Evolutionary conservation across 1,139 yeast species (phyloP).

Genomic region (Taphrina sp.): DNA sequence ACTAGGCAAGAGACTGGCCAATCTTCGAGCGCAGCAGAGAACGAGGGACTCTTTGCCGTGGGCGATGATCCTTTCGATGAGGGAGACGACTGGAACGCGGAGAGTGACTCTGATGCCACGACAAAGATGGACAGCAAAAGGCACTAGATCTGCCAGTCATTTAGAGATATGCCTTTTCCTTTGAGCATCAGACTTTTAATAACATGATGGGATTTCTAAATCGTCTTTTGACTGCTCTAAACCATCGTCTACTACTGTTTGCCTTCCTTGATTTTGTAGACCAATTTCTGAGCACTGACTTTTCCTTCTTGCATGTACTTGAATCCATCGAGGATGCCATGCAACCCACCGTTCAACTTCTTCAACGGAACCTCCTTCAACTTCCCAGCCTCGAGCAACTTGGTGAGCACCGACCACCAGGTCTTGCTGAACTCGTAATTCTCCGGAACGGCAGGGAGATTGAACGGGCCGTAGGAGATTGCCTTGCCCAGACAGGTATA

Average conservation of each 20-base stretch:
- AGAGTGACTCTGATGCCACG: neutral
- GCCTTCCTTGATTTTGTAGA: too few relatives aligned
- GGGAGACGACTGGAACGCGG: slow-evolving; percentile 16
- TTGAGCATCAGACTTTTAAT: too few relatives aligned
- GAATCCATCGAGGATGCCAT: slow-evolving; percentile 34
- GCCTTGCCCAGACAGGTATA: slow-evolving; percentile 22
- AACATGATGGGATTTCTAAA: too few relatives aligned
- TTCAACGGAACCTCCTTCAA: slow-evolving; percentile 31
- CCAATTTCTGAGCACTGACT: slow-evolving; percentile 35
- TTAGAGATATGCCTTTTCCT: too few relatives aligned
- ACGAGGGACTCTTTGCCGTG: slow-evolving; percentile 30
- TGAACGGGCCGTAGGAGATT: slow-evolving; percentile 14
- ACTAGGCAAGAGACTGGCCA: neutral
- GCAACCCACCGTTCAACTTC: slow-evolving; percentile 36
- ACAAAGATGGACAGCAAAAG: neutral
- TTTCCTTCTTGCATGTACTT: slow-evolving; percentile 31
- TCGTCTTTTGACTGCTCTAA: too few relatives aligned
- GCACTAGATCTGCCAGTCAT: too few relatives aligned
- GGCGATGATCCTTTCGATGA: slow-evolving; percentile 33
- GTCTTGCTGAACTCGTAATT: slow-evolving; percentile 33
- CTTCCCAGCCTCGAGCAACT: slow-evolving; percentile 35
- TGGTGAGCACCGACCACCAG: slow-evolving; percentile 33
- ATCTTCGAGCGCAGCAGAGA: slow-evolving; percentile 15
- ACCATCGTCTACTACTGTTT: too few relatives aligned
- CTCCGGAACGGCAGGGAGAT: slow-evolving; percentile 16